Percentiles rank a stretch among this genome's conserved stretches.
phyloP scores from a whole-genome alignment of 345 rosid genomes.

The Hibiscus mutabilis region DNA sequence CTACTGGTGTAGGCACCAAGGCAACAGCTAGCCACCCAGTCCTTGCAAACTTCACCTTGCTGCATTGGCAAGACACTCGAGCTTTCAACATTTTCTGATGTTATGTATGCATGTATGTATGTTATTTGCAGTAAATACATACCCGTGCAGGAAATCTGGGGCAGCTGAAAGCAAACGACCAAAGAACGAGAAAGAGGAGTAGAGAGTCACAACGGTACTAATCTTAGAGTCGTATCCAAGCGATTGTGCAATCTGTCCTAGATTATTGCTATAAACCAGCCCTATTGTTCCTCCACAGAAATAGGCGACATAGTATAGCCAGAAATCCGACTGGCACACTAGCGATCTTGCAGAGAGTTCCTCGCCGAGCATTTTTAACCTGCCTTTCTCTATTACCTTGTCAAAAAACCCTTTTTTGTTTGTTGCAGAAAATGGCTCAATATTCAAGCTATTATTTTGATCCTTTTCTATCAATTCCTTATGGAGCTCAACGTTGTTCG shows the following conservation, averaged over 20 bases:
- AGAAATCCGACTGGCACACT: conserved; percentile 58
- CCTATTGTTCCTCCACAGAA: conserved; percentile 82
- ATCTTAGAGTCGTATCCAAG: conserved; percentile 40
- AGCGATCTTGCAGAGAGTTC: conserved; percentile 53
- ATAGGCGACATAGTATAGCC: conserved; percentile 67
- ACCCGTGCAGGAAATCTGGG: conserved; percentile 68
- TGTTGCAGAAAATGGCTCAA: neutral
- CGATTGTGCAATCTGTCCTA: conserved; percentile 84
- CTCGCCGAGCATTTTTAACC: conserved; percentile 52
- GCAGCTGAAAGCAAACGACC: conserved; percentile 77
- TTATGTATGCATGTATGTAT: neutral
- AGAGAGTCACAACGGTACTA: conserved; percentile 49
- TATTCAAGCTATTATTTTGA: neutral
- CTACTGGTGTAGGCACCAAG: conserved; percentile 57
- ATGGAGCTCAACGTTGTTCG: conserved; percentile 43
- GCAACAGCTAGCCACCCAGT: conserved; percentile 80
- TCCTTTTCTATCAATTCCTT: conserved; percentile 33
- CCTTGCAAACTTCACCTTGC: conserved; percentile 67
- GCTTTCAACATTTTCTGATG: conserved; percentile 11
- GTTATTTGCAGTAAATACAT: conserved; percentile 21
- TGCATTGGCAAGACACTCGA: conserved; percentile 30
- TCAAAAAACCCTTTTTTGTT: conserved; percentile 20
- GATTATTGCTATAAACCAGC: conserved; percentile 74
- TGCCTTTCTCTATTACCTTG: conserved; percentile 36
- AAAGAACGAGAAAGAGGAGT: conserved; percentile 76